Base-by-base conservation (phyloP, 306 rosid genomes). In the Sicyos edulis region DNA sequence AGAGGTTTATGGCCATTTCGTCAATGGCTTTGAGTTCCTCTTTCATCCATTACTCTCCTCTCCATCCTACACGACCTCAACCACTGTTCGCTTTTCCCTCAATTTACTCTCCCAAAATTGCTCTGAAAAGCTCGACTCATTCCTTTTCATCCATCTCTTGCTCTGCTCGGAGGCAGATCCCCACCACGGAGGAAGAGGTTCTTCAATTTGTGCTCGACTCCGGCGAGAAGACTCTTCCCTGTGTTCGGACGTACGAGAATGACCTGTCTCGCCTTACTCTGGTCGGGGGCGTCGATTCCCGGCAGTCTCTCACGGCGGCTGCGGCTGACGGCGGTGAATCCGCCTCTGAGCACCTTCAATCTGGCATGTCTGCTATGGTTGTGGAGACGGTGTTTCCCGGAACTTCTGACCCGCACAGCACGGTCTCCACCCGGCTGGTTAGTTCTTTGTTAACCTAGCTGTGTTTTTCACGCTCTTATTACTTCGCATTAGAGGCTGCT, bases 381-480 rank as follows among this genome's bases (percentile, higher is more conserved):
- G 91, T 92, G 15, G 96, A 92, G 85, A 92, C 96, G 21, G 70
- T 90, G 4, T 84, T 80, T 64, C 98, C 96, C 14, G 93, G 88
- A 34, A 78, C 82, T 59, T 82, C 91, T 8, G 84, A 78, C 24
- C 82, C 83, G 42, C 83, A 56, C 40, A 82, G 92, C 75, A 90
- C 98, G n/a, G 85, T 90, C 68, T 90, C 96, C 61, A 92, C 98
- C 76, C 86, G 98, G 19, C 74, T 92, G 90, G 98, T 92, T 26
- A 49, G 86, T 85, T 75, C 56, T 45, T 21, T 60, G 19, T 54
- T 80, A 74, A 71, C 56, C 37, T 71, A 40, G 16, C 58, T 76
- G 70, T 13, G 16, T 83, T 45, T 67, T 45, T 44, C 16, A 11
- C 7, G 20, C 55, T 20, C 9, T 13, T 12, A 4, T 63, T 34